Percentiles rank a stretch among this genome's conserved stretches.
phyloP scores from a whole-genome alignment of 2,329 filamentous ascomycete genomes.

The Fusarium agapanthi region DNA sequence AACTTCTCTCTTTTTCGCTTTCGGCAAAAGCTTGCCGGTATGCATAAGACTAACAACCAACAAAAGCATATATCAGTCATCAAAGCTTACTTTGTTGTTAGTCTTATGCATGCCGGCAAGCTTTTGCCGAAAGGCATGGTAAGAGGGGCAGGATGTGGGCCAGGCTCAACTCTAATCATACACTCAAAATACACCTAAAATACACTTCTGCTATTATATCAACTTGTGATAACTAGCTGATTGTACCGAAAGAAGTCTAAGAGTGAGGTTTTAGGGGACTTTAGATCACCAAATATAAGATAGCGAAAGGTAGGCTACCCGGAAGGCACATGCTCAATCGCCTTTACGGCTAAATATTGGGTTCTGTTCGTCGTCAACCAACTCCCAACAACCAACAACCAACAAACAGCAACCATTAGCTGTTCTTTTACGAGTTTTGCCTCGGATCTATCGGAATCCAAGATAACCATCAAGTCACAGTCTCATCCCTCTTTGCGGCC shows the following conservation, averaged over 20 bases:
- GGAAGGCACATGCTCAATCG: not conserved
- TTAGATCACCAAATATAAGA: rapidly evolving
- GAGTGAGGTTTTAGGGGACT: no score
- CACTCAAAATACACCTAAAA: not conserved
- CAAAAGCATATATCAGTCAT: no score
- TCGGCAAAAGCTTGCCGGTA: not conserved
- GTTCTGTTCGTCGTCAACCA: not conserved
- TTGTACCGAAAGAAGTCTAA: not conserved
- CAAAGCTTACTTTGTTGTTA: not conserved
- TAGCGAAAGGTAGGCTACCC: not conserved
- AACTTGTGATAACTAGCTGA: not conserved
- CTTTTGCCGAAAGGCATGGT: not conserved
- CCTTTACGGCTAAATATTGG: not conserved
- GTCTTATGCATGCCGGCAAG: not conserved
- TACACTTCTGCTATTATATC: no score
- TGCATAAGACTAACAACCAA: not conserved
- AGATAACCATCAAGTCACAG: not conserved
- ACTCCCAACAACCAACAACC: not conserved
- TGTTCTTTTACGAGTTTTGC: not conserved
- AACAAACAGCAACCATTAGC: not conserved
- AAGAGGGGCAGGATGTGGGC: not conserved
- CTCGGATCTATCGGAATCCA: not conserved
- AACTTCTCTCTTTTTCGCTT: not conserved
- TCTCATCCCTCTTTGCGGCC: not conserved
- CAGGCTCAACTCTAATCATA: not conserved